These are phyloP conservation scores for Pisolithus sp. DNA, from an alignment of 768 basidiomycete genomes.

Conservation along the genomic window DNA sequence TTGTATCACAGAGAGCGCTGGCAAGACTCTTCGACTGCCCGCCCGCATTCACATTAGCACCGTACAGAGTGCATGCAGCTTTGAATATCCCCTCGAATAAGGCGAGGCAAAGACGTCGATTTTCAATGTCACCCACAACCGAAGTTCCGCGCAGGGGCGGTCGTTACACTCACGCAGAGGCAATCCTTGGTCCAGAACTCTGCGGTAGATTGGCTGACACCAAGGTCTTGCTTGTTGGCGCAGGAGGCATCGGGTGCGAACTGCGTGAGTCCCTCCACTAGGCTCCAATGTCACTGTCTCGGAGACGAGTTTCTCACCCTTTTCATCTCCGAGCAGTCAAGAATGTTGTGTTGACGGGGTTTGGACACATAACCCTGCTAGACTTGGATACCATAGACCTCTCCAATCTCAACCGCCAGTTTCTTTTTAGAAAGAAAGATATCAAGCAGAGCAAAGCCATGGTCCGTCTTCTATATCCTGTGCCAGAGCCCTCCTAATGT, in stretches of 20 bases:
- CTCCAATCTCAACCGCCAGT: constrained; percentile 95
- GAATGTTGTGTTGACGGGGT: constrained; percentile 89
- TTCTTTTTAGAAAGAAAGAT: constrained; percentile 94
- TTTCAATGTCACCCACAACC: constrained; percentile 5
- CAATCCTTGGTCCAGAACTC: constrained; percentile 75
- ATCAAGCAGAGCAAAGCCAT: constrained; percentile 95
- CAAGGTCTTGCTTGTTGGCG: constrained; percentile 84
- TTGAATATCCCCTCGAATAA: not conserved
- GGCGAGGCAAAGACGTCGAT: not conserved
- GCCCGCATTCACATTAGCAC: not conserved
- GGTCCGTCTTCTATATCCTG: constrained; percentile 35
- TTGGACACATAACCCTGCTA: constrained; percentile 85
- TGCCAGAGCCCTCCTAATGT: not conserved
- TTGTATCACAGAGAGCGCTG: not conserved
- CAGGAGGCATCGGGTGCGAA: constrained; percentile 97
- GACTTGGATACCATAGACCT: constrained; percentile 99
- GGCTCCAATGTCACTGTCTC: not conserved
- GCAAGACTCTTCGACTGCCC: not conserved
- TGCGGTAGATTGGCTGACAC: constrained; percentile 53
- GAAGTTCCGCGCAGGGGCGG: constrained; percentile 11
- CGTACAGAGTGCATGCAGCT: not conserved
- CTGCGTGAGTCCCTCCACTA: constrained; percentile 49
- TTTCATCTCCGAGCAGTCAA: constrained; percentile 58
- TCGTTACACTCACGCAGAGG: constrained; percentile 58
- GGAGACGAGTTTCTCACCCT: not conserved